Percentiles rank a stretch among this genome's conserved stretches.
These are phyloP conservation scores for Ocimum tenuiflorum DNA, from an alignment of 257 asterid genomes.

Conservation along the genomic window DNA sequence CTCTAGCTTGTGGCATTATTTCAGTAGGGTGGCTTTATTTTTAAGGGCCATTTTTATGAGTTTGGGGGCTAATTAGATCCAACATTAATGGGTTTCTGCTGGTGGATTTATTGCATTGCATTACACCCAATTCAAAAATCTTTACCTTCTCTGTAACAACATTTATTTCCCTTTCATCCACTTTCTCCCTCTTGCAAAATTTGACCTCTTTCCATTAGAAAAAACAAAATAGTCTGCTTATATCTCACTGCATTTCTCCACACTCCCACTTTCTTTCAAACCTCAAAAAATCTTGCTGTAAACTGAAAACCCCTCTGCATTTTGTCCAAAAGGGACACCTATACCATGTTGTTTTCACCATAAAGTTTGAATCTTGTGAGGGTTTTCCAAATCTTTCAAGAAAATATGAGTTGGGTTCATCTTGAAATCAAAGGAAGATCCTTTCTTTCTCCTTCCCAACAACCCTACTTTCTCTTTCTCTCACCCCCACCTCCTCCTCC, in stretches of 20 bases:
- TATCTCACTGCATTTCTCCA: neutral
- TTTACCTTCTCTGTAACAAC: slow-evolving; percentile 29
- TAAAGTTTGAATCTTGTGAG: slow-evolving; percentile 30
- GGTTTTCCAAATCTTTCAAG: slow-evolving; percentile 2
- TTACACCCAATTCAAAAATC: slow-evolving; percentile 39
- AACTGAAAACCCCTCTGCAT: slow-evolving; percentile 2
- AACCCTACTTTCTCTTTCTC: slow-evolving; percentile 34
- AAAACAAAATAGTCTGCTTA: slow-evolving; percentile 21
- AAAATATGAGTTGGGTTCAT: slow-evolving; percentile 28
- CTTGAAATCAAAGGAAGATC: slow-evolving; percentile 33
- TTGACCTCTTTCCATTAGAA: slow-evolving; percentile 47
- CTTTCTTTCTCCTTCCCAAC: slow-evolving; percentile 43
- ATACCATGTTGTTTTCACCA: slow-evolving; percentile 10
- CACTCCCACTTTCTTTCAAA: slow-evolving; percentile 12
- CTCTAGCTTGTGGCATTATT: slow-evolving; percentile 12
- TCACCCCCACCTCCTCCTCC: slow-evolving; percentile 44
- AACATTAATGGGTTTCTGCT: slow-evolving; percentile 32
- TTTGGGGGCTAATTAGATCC: slow-evolving; percentile 27
- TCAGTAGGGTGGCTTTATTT: slow-evolving; percentile 20
- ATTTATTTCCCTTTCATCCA: slow-evolving; percentile 35
- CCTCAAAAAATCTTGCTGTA: slow-evolving; percentile 8
- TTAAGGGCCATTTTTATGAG: slow-evolving; percentile 11
- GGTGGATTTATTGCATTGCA: slow-evolving; percentile 24
- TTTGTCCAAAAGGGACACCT: neutral
- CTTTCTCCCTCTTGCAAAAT: slow-evolving; percentile 26